A percentile compares a stretch with the other conserved stretches of the same genome.
Evolutionary conservation across 1,284 basidiomycete species (phyloP).

Genomic region (Puccinia horiana): DNA sequence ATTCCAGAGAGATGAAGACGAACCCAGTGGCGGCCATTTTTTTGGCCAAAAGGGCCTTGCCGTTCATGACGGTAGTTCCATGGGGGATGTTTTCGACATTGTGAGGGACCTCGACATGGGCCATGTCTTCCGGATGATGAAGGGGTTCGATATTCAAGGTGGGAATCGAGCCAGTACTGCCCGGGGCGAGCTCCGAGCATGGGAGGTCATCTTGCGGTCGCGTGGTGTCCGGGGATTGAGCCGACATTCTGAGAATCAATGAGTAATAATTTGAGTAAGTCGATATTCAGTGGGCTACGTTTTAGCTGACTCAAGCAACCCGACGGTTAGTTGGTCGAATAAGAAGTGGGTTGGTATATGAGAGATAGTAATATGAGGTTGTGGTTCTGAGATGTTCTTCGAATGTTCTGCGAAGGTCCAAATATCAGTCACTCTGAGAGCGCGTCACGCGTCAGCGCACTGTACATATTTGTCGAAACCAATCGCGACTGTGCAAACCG

Average conservation of each 20-base stretch:
- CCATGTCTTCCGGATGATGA: constrained; percentile 49
- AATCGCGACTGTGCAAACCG: too few relatives aligned
- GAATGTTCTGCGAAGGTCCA: background rate
- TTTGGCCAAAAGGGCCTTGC: constrained; percentile 46
- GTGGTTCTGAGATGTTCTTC: background rate
- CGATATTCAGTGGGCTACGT: background rate
- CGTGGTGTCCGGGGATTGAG: background rate
- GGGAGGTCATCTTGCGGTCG: background rate
- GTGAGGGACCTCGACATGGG: constrained; percentile 45
- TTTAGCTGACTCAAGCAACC: background rate
- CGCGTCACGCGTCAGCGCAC: too few relatives aligned
- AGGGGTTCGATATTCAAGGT: constrained; percentile 44
- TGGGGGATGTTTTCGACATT: constrained; percentile 50
- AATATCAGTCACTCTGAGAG: too few relatives aligned
- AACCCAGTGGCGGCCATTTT: constrained; percentile 48
- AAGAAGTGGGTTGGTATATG: background rate
- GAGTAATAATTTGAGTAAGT: background rate
- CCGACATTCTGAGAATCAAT: constrained; percentile 6
- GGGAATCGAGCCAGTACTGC: constrained; percentile 18
- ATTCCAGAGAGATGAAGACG: background rate
- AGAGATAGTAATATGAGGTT: background rate
- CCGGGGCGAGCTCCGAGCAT: background rate
- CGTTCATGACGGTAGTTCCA: constrained; percentile 38
- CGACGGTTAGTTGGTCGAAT: background rate
- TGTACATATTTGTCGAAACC: too few relatives aligned